Conservation (phyloP, 768 basidiomycete genomes). For the Podaxis sp. region DNA sequence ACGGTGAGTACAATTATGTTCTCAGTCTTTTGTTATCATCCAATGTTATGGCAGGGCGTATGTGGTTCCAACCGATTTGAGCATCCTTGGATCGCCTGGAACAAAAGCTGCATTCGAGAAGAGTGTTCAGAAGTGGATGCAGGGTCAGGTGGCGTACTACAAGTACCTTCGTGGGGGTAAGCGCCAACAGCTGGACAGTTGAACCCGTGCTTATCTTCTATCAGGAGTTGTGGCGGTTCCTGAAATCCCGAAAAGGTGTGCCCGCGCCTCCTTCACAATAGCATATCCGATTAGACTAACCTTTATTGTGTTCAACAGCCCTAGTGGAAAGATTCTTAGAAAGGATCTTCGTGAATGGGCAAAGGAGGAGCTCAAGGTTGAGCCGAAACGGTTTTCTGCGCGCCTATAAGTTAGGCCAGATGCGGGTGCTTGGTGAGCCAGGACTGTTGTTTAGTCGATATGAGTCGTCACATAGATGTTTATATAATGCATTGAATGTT, state of each 20-base stretch:
- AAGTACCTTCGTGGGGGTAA: slow-evolving; percentile 61
- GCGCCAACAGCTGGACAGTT: slow-evolving; percentile 9
- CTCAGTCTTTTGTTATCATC: background rate
- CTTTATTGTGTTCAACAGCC: background rate
- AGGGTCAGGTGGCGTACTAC: slow-evolving; percentile 51
- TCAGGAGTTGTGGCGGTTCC: slow-evolving; percentile 51
- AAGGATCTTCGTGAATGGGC: slow-evolving; percentile 19
- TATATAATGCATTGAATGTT: background rate
- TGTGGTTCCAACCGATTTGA: slow-evolving; percentile 32
- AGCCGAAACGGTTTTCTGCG: slow-evolving; percentile 1
- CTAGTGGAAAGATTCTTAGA: slow-evolving; percentile 18
- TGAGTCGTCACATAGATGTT: background rate
- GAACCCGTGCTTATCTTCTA: slow-evolving; percentile 15
- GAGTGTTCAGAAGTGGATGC: slow-evolving; percentile 52
- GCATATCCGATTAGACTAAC: background rate
- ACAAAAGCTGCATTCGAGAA: slow-evolving; percentile 34
- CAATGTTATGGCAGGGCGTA: slow-evolving; percentile 38
- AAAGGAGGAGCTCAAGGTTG: slow-evolving; percentile 1
- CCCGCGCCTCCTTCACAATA: background rate
- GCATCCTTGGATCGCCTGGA: slow-evolving; percentile 16
- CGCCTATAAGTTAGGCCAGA: background rate
- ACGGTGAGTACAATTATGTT: slow-evolving; percentile 32
- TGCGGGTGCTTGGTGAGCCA: background rate
- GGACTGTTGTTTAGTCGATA: background rate
- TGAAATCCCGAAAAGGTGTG: slow-evolving; percentile 52